Conservation (phyloP, 2,329 filamentous ascomycete genomes). For the Colletotrichum endophyticum region DNA sequence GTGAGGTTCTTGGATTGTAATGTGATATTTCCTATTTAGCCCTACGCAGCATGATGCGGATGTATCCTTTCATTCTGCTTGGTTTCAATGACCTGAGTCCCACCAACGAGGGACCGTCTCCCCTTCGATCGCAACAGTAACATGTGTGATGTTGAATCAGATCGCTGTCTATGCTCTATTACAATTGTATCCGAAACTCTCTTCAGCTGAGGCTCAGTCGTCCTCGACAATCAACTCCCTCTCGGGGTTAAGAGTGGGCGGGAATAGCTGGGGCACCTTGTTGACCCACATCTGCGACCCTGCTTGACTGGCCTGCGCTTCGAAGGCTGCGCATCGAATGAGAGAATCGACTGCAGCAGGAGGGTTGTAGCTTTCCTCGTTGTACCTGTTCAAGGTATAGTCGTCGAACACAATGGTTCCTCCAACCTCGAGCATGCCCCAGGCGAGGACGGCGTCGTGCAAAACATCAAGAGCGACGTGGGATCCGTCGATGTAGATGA, state of each 20-base stretch:
- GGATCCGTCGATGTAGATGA: not conserved
- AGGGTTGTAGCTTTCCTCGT: not conserved
- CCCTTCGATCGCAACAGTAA: not conserved
- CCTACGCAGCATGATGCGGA: not conserved
- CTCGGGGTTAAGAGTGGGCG: not conserved
- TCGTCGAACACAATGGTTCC: not conserved
- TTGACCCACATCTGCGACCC: not conserved
- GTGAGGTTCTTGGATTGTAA: not conserved
- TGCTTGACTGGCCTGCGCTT: not conserved
- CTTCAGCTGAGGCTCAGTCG: not conserved
- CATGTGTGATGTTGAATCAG: rapidly evolving
- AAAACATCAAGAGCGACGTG: not conserved
- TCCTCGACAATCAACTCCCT: not conserved
- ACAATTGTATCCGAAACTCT: not conserved
- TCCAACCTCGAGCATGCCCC: not conserved
- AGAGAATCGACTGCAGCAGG: not conserved
- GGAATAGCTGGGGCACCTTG: not conserved
- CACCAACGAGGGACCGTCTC: not conserved
- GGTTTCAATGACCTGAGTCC: not conserved
- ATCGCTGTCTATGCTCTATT: not conserved
- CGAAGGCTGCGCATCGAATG: not conserved
- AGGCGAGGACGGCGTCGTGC: not conserved
- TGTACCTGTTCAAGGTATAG: not conserved
- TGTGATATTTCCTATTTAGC: rapidly evolving
- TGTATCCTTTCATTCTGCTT: not conserved